Base-by-base conservation (phyloP, 2,329 filamentous ascomycete genomes). In the Colletotrichum sp. region DNA sequence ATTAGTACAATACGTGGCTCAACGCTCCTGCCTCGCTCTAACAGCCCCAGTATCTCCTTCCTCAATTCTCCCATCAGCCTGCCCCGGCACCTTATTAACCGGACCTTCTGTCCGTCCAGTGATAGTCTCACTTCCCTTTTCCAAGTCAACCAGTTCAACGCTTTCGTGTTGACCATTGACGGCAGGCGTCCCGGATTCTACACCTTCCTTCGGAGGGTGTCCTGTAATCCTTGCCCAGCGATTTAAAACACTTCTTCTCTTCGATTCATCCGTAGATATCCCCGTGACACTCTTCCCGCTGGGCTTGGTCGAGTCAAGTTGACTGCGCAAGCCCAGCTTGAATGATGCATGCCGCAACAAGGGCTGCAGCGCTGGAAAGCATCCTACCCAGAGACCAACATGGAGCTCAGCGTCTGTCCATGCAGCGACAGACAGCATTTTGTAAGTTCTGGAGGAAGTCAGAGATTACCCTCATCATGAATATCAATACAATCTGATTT, bases 341-440 rank as follows among this genome's bases (percentile, higher is more conserved):
- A 64, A 43, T 13, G 70, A 73, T 7, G 32, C 69, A 16, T 59
- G 73, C n/a, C 69, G 28, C 13, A 75, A 32, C 12, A 76, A 24
- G 4, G 85, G 84, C 52, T 86, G 85, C 13, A 87, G 76, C 3
- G 85, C 81, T 5, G 85, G 84, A 52, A 86, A 84, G 74, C 85
- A 87, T 14, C 81, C 80, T 61, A 84, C 84, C 85, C 85, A 87
- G 34, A 87, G 79, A n/a, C 85, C 86, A 58, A 85, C 79, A 73
- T 87, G 85, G 58, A 82, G 80, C 76, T 87, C 85, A 7, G 86
- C 78, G 66, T 85, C 82, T 9, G 84, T 86, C 85, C 84, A 87
- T 10, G 83, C 78, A 34, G 79, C 81, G n/a, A 83, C 80, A 7
- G 77, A 81, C 16, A 81, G 77, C 79, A 86, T 85, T 21, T 82